These are phyloP conservation scores for Aspergillus oerlinghausenensis DNA, from an alignment of 2,329 filamentous ascomycete genomes.

Conservation along the genomic window DNA sequence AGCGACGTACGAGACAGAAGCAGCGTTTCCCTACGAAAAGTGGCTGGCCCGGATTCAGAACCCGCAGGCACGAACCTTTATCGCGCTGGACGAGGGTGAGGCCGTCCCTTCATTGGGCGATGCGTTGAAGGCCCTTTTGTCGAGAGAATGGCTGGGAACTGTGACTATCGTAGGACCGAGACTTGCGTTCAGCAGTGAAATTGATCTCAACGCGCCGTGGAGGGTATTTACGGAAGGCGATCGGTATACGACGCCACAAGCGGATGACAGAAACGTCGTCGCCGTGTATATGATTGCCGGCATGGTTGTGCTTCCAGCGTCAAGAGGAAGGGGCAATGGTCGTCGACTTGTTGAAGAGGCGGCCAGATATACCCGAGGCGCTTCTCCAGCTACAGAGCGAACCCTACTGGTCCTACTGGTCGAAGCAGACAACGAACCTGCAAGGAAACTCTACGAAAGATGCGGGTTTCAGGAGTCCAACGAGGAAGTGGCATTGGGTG, in stretches of 20 bases:
- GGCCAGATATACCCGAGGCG: neutral
- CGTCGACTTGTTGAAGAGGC: slow-evolving; percentile 1
- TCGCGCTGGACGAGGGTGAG: neutral
- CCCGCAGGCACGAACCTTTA: neutral
- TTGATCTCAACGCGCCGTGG: neutral
- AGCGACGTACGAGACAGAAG: slow-evolving; percentile 3
- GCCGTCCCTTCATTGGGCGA: too few relatives aligned
- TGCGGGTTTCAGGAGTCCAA: slow-evolving; percentile 3
- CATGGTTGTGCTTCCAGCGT: neutral
- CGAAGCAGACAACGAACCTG: slow-evolving; percentile 1
- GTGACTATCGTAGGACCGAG: slow-evolving; percentile 1
- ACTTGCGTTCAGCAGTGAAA: neutral
- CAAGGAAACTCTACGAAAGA: neutral
- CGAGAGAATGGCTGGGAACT: slow-evolving; percentile 1
- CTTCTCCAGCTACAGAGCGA: neutral
- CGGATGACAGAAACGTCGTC: neutral
- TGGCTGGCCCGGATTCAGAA: slow-evolving; percentile 3
- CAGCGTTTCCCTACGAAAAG: neutral
- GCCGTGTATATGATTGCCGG: slow-evolving; percentile 1
- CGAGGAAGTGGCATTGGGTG: neutral
- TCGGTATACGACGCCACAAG: neutral
- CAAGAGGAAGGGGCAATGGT: neutral
- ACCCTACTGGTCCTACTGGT: neutral
- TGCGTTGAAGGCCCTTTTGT: neutral
- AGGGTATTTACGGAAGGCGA: neutral